Conservation (phyloP, 1,284 basidiomycete genomes). For the Mycosarcoma mackinlayi region DNA sequence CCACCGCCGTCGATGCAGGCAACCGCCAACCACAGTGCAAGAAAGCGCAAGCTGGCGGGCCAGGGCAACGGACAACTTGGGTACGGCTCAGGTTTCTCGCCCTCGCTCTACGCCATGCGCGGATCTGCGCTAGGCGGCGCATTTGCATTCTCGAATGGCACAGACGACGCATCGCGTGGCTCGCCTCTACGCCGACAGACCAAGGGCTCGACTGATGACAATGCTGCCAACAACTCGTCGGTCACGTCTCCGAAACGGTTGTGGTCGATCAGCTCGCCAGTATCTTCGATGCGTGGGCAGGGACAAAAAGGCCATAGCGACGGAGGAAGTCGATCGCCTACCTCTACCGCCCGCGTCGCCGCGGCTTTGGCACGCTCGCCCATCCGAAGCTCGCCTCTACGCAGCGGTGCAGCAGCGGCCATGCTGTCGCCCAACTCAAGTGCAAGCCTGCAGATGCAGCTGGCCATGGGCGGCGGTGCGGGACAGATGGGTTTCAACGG, state of each 20-base stretch:
- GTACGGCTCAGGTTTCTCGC: conserved; percentile 39
- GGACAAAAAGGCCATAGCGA: conserved; percentile 26
- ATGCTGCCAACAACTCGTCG: conserved; percentile 20
- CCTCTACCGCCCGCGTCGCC: conserved; percentile 37
- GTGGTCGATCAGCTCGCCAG: conserved; percentile 52
- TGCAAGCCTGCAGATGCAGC: conserved; percentile 48
- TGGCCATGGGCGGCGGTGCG: conserved; percentile 35
- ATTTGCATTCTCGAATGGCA: conserved; percentile 37
- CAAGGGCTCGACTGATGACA: conserved; percentile 21
- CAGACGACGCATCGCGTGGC: conserved; percentile 41
- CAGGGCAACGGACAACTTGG: conserved; percentile 41
- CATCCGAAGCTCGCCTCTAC: conserved; percentile 43
- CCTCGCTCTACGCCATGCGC: conserved; percentile 39
- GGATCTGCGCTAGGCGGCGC: conserved; percentile 40
- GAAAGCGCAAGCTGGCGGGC: conserved; percentile 53
- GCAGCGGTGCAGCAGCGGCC: conserved; percentile 32
- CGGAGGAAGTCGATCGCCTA: conserved; percentile 37
- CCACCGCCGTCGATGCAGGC: conserved; percentile 53
- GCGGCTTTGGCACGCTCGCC: conserved; percentile 43
- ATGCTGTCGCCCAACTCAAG: conserved; percentile 44
- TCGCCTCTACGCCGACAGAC: conserved; percentile 43
- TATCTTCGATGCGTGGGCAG: conserved; percentile 47
- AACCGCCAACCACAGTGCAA: conserved; percentile 51
- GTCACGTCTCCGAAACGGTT: conserved; percentile 47
- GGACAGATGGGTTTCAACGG: conserved; percentile 33